Evolutionary conservation across 1,284 basidiomycete species (phyloP), one percentile per base, ranked within the genome.

Genomic region (Schizophyllum commune): DNA sequence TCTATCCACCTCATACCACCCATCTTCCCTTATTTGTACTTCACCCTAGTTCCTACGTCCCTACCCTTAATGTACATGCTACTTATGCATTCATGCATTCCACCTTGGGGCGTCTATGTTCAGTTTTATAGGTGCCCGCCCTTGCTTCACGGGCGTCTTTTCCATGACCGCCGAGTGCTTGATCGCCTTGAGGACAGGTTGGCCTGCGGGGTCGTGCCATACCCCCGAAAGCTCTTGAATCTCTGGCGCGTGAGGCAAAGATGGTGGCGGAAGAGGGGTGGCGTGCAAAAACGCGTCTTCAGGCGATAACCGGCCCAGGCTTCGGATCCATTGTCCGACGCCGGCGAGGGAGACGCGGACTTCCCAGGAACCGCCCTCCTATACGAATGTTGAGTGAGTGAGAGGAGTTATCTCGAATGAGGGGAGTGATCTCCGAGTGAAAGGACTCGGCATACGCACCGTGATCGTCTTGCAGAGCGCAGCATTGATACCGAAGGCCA

Each of bases 341-440:
- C 77, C 79, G 32, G 79, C 80, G 0, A 87, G 76, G 1, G 84
- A 85, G 17, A 86, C 83, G 5, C 78, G 79, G 2, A 86, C 82
- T 69, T 84, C 80, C 77, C 80, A 84, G 9, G 83, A 83, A 5
- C 83, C 83, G n/a, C 84, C 85, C 63, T 83, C 81, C 84, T 86
- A 63, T 52, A 17, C 52, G 15, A 58, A n/a, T 21, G 56, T 19
- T 27, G 22, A 34, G 34, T 4, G 52, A 52, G 13, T 47, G 39
- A 56, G 13, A 52, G 19, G 8, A 9, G 17, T 47, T 47, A 59
- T 52, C 8, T 51, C 4, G 5, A 19, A 33, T 52, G 34, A 56
- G 13, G 51, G 19, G 39, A 9, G 17, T 47, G 51, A 59, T 52
- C 8, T 51, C 4, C 5, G 17, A 33, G 8, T 27, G 27, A 27